These are phyloP conservation scores for Phytopythium helicoides DNA, from an alignment of 352 stramenopile genomes.

Conservation along the genomic window DNA sequence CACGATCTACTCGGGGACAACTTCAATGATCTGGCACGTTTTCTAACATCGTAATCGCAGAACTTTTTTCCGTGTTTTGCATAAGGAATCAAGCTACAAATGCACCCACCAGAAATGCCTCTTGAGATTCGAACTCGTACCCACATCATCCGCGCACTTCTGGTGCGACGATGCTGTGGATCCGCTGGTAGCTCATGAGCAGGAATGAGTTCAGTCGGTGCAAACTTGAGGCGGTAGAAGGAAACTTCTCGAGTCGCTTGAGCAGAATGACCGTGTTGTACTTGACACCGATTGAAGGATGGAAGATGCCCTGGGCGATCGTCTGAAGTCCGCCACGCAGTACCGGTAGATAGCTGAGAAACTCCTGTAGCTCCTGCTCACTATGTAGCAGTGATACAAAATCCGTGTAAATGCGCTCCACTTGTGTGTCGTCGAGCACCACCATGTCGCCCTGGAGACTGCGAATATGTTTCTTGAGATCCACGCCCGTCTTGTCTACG, in stretches of 20 bases:
- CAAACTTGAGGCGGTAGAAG: slow-evolving; percentile 69
- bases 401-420: slow-evolving; percentile 83
- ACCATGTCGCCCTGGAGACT: slow-evolving; percentile 73
- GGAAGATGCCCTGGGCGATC: slow-evolving; percentile 84
- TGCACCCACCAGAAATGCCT: slow-evolving; percentile 3
- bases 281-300: slow-evolving; percentile 85
- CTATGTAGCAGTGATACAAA: slow-evolving; percentile 70
- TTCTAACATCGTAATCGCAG: slow-evolving; percentile 31
- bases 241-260: slow-evolving; percentile 81
- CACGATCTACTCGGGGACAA: slow-evolving; percentile 45
- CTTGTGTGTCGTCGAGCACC: slow-evolving; percentile 70
- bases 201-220: slow-evolving; percentile 75
- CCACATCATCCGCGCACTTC: slow-evolving; percentile 29
- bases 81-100: not conserved
- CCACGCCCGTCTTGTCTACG: slow-evolving; percentile 74
- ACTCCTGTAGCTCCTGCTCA: slow-evolving; percentile 80
- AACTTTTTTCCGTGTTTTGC: not conserved
- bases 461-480: slow-evolving; percentile 81
- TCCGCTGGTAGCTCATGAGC: slow-evolving; percentile 82
- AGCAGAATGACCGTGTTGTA: slow-evolving; percentile 87
- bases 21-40: slow-evolving; percentile 49
- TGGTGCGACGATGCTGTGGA: slow-evolving; percentile 73
- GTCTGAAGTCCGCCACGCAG: slow-evolving; percentile 74
- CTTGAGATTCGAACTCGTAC: slow-evolving; percentile 3
- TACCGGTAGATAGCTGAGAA: slow-evolving; percentile 80